phyloP scores from a whole-genome alignment of 2,329 filamentous ascomycete genomes.

The Herpotrichia juniperi region DNA sequence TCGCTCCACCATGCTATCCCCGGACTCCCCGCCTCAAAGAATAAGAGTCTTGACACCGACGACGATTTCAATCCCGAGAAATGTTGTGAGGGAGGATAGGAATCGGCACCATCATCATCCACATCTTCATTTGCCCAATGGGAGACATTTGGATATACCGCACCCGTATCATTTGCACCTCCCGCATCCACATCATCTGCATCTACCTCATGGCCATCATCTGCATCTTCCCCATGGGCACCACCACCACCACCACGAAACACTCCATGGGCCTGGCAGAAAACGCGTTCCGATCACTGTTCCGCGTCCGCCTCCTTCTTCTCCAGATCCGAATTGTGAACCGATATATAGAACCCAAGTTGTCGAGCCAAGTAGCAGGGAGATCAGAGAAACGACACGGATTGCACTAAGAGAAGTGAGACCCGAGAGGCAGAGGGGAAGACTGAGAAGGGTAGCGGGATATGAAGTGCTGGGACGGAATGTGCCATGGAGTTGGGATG shows the following conservation, averaged over 20 bases:
- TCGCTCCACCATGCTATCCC: background rate
- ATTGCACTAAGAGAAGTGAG: slow-evolving; percentile 27
- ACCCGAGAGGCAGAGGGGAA: slow-evolving; percentile 19
- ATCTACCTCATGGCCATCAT: background rate
- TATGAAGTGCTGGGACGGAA: slow-evolving; percentile 37
- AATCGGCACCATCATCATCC: background rate
- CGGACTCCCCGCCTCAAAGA: too few species aligned
- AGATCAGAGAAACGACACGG: slow-evolving; percentile 32
- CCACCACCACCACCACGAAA: slow-evolving; percentile 16
- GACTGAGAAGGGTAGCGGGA: slow-evolving; percentile 35
- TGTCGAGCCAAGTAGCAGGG: slow-evolving; percentile 21
- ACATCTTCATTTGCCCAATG: too few species aligned
- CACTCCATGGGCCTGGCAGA: slow-evolving; percentile 14
- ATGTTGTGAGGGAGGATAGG: background rate
- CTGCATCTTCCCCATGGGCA: slow-evolving; percentile 11
- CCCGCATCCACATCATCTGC: slow-evolving; percentile 5
- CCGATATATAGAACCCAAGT: slow-evolving; percentile 39
- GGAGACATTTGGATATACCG: background rate
- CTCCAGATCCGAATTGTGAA: slow-evolving; percentile 9
- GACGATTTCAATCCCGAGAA: background rate
- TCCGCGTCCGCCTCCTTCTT: too few species aligned
- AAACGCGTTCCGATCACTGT: background rate
- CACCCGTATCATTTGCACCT: slow-evolving; percentile 2
- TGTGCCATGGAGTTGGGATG: slow-evolving; percentile 44
- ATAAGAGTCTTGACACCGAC: background rate